Percentiles rank a stretch among this genome's conserved stretches.
These are phyloP conservation scores for Lasiosphaeria ovina DNA, from an alignment of 495 filamentous ascomycete genomes.

Conservation along the genomic window DNA sequence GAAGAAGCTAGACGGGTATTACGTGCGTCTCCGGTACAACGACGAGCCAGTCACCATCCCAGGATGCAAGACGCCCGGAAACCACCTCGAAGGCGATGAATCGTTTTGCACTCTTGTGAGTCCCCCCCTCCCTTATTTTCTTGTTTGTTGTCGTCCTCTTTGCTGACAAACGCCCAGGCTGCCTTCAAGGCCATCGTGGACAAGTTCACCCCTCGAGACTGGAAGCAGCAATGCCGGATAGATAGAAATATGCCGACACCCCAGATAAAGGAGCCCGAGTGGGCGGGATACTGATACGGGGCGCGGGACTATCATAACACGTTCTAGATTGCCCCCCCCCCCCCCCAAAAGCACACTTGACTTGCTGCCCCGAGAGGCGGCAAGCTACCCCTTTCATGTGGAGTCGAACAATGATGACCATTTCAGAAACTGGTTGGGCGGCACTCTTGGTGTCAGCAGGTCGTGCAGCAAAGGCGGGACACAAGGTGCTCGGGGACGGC, in stretches of 20 bases:
- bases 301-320: too few relatives aligned
- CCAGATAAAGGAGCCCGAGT: constrained; percentile 49
- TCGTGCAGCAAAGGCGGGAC: too few relatives aligned
- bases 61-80: constrained; percentile 71
- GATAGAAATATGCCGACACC: constrained; percentile 60
- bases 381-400: too few relatives aligned
- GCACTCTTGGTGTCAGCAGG: too few relatives aligned
- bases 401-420: too few relatives aligned
- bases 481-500: too few relatives aligned
- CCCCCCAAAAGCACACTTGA: too few relatives aligned
- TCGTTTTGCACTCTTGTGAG: constrained; percentile 84
- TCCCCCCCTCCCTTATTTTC: background rate
- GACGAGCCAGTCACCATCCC: constrained; percentile 77
- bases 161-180: constrained; percentile 48
- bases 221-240: constrained; percentile 69
- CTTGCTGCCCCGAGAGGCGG: too few relatives aligned
- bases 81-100: constrained; percentile 85
- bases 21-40: constrained; percentile 93
- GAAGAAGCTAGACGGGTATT: constrained; percentile 65
- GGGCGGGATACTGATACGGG: constrained; percentile 47
- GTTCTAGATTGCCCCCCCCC: too few relatives aligned
- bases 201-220: constrained; percentile 79
- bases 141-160: background rate
- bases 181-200: constrained; percentile 92
- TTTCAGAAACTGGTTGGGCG: too few relatives aligned